Evolutionary conservation across 2,329 filamentous ascomycete genomes (phyloP).

Genomic region (Didymella segeticola): DNA sequence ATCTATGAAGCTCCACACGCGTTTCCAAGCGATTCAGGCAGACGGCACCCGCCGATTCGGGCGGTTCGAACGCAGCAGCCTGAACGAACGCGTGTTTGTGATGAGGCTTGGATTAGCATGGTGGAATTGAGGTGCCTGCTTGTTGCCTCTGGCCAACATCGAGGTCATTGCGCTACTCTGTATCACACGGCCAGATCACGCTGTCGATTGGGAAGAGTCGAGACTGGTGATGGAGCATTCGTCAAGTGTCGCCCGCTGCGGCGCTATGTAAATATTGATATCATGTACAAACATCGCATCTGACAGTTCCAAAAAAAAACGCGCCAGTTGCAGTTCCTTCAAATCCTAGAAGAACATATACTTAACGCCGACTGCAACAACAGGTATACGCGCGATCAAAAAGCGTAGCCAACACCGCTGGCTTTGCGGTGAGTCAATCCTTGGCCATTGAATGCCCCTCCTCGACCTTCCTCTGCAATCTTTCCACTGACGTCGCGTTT

Average conservation of each 20-base stretch:
- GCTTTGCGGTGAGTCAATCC: slow-evolving; percentile 50
- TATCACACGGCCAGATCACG: neutral
- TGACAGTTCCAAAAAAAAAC: neutral
- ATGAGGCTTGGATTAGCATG: neutral
- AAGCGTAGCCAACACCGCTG: slow-evolving; percentile 40
- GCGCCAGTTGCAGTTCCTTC: neutral
- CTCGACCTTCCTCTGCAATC: slow-evolving; percentile 73
- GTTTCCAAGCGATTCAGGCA: slow-evolving; percentile 5
- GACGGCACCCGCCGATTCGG: neutral
- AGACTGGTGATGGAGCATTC: neutral
- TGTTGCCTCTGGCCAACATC: neutral
- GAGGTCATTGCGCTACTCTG: neutral
- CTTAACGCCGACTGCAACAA: slow-evolving; percentile 3
- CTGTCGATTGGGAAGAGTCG: neutral
- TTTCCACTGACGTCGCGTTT: slow-evolving; percentile 72
- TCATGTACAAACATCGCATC: slow-evolving; percentile 10
- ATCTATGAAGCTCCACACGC: slow-evolving; percentile 13
- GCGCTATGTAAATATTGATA: slow-evolving; percentile 11
- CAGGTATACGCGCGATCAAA: slow-evolving; percentile 4
- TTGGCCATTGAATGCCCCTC: slow-evolving; percentile 36
- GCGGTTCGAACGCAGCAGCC: slow-evolving; percentile 1
- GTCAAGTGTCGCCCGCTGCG: neutral
- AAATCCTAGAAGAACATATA: neutral
- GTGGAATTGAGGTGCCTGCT: slow-evolving; percentile 2
- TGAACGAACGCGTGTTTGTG: neutral